Evolutionary conservation across 257 asterid species (phyloP).

Genomic region (Jacaranda copaia): DNA sequence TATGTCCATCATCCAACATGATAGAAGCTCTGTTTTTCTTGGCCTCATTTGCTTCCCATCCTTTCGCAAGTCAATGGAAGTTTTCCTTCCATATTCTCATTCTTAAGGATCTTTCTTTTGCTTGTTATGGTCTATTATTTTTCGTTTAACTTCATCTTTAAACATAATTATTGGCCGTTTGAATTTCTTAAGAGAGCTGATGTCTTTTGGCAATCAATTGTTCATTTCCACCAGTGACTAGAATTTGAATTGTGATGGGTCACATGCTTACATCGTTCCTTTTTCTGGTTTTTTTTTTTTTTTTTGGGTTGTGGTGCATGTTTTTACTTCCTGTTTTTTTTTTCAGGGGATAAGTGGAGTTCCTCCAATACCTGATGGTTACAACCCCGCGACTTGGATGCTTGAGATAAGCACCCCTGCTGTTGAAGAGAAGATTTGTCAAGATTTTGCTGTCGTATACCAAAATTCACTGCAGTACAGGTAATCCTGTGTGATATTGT

Average conservation of each 20-base stretch:
- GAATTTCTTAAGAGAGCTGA: not conserved
- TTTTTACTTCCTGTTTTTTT: constrained; percentile 16
- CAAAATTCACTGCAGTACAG: constrained; percentile 63
- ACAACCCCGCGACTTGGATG: constrained; percentile 98
- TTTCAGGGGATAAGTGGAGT: constrained; percentile 64
- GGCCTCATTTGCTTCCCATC: too few species aligned
- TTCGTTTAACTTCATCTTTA: not conserved
- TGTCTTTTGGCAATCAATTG: not conserved
- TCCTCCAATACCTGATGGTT: constrained; percentile 66
- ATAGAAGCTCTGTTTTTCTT: too few species aligned
- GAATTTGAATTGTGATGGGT: constrained; percentile 18
- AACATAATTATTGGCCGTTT: not conserved
- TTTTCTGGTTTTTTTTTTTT: not conserved
- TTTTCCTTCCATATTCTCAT: too few species aligned
- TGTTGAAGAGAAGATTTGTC: constrained; percentile 65
- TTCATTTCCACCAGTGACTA: constrained; percentile 6
- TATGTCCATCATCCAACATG: too few species aligned
- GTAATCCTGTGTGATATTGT: constrained; percentile 43
- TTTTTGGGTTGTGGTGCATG: not conserved
- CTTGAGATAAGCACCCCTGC: constrained; percentile 82
- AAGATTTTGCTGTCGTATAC: constrained; percentile 72
- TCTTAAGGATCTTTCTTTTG: too few species aligned
- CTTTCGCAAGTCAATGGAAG: too few species aligned
- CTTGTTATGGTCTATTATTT: too few species aligned
- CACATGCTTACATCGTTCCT: not conserved